Evolutionary conservation across 1,284 basidiomycete genomes (phyloP), one percentile per base, ranked within the genome.

Genomic region (Gomphus bonarii): DNA sequence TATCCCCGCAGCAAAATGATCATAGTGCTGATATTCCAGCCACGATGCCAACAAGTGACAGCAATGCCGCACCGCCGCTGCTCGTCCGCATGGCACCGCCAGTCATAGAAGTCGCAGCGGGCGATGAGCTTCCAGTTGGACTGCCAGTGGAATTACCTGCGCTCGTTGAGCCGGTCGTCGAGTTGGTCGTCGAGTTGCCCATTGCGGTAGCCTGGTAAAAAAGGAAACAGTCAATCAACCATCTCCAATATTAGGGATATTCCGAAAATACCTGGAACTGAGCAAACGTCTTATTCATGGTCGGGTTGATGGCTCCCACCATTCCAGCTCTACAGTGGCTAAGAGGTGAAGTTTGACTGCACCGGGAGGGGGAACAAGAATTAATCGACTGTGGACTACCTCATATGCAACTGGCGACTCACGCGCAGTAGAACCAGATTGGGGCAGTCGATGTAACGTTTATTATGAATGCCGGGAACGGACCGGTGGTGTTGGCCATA

Each of bases 401-500:
- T n/a, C n/a, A n/a, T n/a, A n/a, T n/a, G n/a, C n/a, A n/a, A n/a
- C n/a, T n/a, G n/a, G n/a, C 35, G 4, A 63, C 65, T 82, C 78
- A 22, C 68, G 55, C 33, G 54, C 58, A 59, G 30, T 43, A 50
- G 43, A 59, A 50, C 58, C 58, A 59, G 35, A 56, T 33, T 11
- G 54, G 49, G 11, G 16, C 33, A 9, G 47, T 33, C 3, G 3
- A 10, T 8, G 54, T 52, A 20, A 59, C 54, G 14, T 42, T 43
- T 3, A 59, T 2, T 11, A 47, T 43, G 25, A 59, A 43, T 6
- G 48, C 30, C 3, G 56, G 56, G 38, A 52, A 31, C 12, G 50
- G 12, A n/a, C n/a, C n/a, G 12, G 69, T 65, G 11, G 68, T 62
- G 49, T 57, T 58, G 28, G 68, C 59, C 7, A 63, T 33, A 30